These are phyloP conservation scores for Nannizziopsis arthrosporioides DNA, from an alignment of 2,329 filamentous ascomycete species.

Conservation along the genomic window DNA sequence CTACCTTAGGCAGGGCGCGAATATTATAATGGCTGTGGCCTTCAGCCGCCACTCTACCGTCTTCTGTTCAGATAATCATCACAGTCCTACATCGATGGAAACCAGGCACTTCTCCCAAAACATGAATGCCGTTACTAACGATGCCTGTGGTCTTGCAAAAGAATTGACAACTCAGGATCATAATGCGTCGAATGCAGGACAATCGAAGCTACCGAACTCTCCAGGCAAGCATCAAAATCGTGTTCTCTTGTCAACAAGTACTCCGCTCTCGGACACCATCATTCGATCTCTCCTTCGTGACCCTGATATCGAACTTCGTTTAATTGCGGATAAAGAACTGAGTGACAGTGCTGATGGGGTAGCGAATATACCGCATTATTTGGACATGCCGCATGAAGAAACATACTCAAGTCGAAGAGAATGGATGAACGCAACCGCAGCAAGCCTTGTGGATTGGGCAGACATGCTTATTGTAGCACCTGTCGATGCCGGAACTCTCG, in stretches of 20 bases:
- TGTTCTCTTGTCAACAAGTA: slow-evolving; percentile 30
- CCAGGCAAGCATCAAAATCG: slow-evolving; percentile 19
- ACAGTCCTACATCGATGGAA: background rate
- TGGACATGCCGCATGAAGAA: slow-evolving; percentile 28
- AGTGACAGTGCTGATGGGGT: slow-evolving; percentile 16
- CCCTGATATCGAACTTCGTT: slow-evolving; percentile 30
- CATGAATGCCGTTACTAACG: background rate
- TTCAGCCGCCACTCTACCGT: background rate
- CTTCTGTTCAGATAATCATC: background rate
- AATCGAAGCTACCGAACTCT: slow-evolving; percentile 6
- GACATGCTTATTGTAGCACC: slow-evolving; percentile 75
- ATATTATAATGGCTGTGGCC: background rate
- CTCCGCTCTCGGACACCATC: slow-evolving; percentile 30
- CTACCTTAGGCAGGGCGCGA: background rate
- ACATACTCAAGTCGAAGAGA: slow-evolving; percentile 29
- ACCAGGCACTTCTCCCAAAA: background rate
- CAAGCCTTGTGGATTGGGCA: slow-evolving; percentile 71
- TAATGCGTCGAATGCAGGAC: background rate
- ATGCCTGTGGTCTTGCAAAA: background rate
- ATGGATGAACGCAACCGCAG: slow-evolving; percentile 34
- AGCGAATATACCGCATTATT: slow-evolving; percentile 31
- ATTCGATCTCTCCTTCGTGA: slow-evolving; percentile 30
- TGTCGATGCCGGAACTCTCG: slow-evolving; percentile 71
- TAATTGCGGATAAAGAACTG: slow-evolving; percentile 30
- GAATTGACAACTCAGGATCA: background rate